A percentile compares a stretch with the other conserved stretches of the same genome.
Evolutionary conservation across 805 yeast species (phyloP).

Genomic region (Starmerella vitae): DNA sequence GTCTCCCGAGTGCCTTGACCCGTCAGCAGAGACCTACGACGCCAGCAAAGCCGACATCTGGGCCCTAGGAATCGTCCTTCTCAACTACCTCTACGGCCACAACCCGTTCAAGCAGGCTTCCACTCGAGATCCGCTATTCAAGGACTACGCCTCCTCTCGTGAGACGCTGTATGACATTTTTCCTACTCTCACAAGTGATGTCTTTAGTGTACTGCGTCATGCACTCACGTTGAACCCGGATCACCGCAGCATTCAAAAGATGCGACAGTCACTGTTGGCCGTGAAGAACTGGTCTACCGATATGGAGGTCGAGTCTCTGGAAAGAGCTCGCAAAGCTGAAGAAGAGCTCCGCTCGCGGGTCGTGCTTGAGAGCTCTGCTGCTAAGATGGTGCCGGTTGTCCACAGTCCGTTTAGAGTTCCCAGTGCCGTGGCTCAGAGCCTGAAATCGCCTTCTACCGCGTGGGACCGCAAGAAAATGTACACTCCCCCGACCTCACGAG

Average conservation of each 20-base stretch:
- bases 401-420: slow-evolving; percentile 23
- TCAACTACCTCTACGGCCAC: slow-evolving; percentile 76
- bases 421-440: slow-evolving; percentile 18
- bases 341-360: slow-evolving; percentile 21
- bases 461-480: slow-evolving; percentile 22
- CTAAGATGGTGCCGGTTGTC: slow-evolving; percentile 15
- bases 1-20: slow-evolving; percentile 86
- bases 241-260: slow-evolving; percentile 53
- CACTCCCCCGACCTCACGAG: slow-evolving; percentile 20
- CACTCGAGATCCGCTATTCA: slow-evolving; percentile 64
- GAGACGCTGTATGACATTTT: slow-evolving; percentile 87
- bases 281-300: slow-evolving; percentile 68
- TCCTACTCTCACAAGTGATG: slow-evolving; percentile 74
- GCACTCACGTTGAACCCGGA: slow-evolving; percentile 75
- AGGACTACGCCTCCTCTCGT: slow-evolving; percentile 74
- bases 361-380: slow-evolving; percentile 5
- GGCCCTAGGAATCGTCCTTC: slow-evolving; percentile 73
- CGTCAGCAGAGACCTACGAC: slow-evolving; percentile 38
- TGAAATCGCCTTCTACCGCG: slow-evolving; percentile 12
- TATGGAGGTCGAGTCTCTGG: slow-evolving; percentile 44
- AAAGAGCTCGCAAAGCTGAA: slow-evolving; percentile 10
- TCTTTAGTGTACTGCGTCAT: slow-evolving; percentile 69
- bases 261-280: slow-evolving; percentile 46
- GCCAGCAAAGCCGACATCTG: slow-evolving; percentile 77
- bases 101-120: slow-evolving; percentile 77